Percentiles rank a stretch among this genome's conserved stretches.
Evolutionary conservation across 2,329 filamentous ascomycete genomes (phyloP).

Genomic region (Exserohilum turcica): DNA sequence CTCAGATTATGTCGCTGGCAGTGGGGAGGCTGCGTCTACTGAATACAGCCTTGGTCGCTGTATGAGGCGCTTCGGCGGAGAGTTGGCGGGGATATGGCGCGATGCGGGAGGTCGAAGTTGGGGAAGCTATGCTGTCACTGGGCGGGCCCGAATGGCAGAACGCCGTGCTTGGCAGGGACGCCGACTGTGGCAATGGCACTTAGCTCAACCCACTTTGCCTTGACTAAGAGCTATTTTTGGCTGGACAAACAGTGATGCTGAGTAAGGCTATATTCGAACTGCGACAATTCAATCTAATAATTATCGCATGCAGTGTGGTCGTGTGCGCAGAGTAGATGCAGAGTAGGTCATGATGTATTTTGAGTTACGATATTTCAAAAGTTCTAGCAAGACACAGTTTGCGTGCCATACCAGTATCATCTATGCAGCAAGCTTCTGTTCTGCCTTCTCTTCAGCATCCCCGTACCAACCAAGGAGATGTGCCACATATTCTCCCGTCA

Average conservation of each 20-base stretch:
- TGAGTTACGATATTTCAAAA: too few species aligned
- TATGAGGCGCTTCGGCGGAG: not conserved
- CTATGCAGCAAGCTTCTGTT: not conserved
- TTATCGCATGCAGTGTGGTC: too few species aligned
- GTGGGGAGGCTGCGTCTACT: not conserved
- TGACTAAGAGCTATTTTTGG: too few species aligned
- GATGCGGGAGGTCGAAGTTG: constrained; percentile 16
- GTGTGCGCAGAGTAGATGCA: too few species aligned
- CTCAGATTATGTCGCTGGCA: not conserved
- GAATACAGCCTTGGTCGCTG: not conserved
- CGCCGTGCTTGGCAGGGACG: constrained; percentile 19
- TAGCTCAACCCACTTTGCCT: too few species aligned
- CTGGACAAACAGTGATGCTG: too few species aligned
- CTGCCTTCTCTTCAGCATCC: constrained; percentile 13
- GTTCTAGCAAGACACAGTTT: too few species aligned
- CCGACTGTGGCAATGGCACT: too few species aligned
- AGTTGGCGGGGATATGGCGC: constrained; percentile 13
- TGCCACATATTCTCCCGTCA: constrained; percentile 59
- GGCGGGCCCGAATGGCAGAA: constrained; percentile 23
- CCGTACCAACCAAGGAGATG: constrained; percentile 35
- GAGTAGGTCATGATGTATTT: too few species aligned
- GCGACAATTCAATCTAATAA: too few species aligned
- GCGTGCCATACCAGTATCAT: not conserved
- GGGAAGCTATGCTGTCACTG: constrained; percentile 22
- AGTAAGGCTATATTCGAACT: too few species aligned